Conservation (phyloP, 1,284 basidiomycete genomes). For the Neotropicomus parvogracilis region DNA sequence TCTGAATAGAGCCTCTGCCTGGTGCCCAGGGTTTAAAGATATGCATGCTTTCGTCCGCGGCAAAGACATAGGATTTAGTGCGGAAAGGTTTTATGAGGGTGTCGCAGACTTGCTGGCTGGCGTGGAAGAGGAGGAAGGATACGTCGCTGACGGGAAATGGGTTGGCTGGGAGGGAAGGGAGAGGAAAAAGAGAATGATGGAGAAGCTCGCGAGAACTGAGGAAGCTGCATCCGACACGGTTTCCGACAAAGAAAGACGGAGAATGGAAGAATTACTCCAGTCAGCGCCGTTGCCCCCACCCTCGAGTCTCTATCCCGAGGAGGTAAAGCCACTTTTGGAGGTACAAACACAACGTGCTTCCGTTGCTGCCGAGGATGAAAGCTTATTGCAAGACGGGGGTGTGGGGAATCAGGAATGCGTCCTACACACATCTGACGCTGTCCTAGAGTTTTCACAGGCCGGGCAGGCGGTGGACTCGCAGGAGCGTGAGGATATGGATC, state of each 20-base stretch:
- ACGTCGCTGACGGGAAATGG: conserved; percentile 23
- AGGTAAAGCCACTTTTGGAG: background rate
- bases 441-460: background rate
- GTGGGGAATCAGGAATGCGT: background rate
- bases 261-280: conserved; percentile 27
- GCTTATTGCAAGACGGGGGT: background rate
- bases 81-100: conserved; percentile 84
- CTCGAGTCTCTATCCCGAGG: conserved; percentile 6
- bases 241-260: conserved; percentile 27
- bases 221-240: conserved; percentile 6
- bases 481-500: background rate
- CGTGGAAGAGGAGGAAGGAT: conserved; percentile 56
- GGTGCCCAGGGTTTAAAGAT: conserved; percentile 25
- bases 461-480: background rate
- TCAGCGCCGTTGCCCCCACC: conserved; percentile 5
- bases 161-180: conserved; percentile 14
- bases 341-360: background rate
- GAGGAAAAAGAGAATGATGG: conserved; percentile 11
- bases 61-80: conserved; percentile 84
- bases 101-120: conserved; percentile 70
- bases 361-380: background rate
- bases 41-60: conserved; percentile 80
- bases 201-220: conserved; percentile 1
- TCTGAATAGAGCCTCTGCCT: background rate
- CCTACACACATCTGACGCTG: background rate